Conservation (phyloP, 2,329 filamentous ascomycete species). For the Aspergillus sp. region DNA sequence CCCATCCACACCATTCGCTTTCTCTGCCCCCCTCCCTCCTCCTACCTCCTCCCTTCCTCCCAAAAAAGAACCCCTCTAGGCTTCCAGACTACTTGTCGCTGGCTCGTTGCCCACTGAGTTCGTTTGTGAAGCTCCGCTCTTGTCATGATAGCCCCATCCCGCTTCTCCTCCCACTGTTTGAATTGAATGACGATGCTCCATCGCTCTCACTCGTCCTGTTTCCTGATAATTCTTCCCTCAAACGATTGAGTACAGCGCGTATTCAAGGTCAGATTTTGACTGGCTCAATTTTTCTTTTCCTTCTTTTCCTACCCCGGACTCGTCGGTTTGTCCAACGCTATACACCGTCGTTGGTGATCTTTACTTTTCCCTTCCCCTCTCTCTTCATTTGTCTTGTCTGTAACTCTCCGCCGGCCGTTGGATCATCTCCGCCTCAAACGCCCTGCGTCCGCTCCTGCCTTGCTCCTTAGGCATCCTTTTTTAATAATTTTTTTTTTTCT, state of each 20-base stretch:
- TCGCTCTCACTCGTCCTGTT: background rate
- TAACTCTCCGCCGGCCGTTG: conserved; percentile 23
- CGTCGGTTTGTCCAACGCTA: background rate
- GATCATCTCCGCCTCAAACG: conserved; percentile 21
- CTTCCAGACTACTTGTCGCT: conserved; percentile 9
- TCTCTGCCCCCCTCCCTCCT: conserved; percentile 1
- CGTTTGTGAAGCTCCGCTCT: conserved; percentile 22
- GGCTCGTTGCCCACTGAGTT: conserved; percentile 8
- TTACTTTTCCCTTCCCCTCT: conserved; percentile 7
- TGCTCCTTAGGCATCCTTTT: conserved; percentile 7
- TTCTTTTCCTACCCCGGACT: conserved; percentile 15
- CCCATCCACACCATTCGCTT: conserved; percentile 12
- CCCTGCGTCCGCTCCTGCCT: conserved; percentile 20
- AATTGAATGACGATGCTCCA: background rate
- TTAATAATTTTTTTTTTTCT: background rate
- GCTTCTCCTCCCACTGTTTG: conserved; percentile 3
- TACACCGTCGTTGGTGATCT: background rate
- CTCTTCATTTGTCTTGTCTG: conserved; percentile 8
- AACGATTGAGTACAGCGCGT: background rate
- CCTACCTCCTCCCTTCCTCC: conserved; percentile 7
- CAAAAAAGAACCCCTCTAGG: conserved; percentile 11
- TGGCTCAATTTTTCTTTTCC: background rate
- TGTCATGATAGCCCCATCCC: conserved; percentile 13
- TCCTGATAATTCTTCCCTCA: background rate
- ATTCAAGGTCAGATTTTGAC: background rate